Percentiles rank a stretch among this genome's conserved stretches.
Evolutionary conservation across 768 basidiomycete species (phyloP).

Genomic region (Leccinum rimulosum): DNA sequence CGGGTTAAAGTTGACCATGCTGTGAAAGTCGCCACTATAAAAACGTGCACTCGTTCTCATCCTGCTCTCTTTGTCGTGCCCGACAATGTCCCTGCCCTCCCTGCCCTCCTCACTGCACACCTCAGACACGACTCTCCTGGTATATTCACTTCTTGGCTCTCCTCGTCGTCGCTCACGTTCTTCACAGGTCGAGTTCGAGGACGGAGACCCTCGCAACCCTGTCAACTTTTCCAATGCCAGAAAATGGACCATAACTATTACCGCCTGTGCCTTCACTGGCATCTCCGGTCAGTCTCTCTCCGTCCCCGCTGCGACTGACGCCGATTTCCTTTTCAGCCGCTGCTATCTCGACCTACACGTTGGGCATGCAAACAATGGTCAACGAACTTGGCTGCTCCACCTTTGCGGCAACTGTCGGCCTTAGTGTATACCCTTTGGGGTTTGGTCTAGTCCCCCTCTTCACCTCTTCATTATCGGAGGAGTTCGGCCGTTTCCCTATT

Average conservation of each 20-base stretch:
- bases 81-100: slow-evolving; percentile 12
- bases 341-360: slow-evolving; percentile 48
- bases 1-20: slow-evolving; percentile 14
- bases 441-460: slow-evolving; percentile 64
- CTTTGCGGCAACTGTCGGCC: slow-evolving; percentile 46
- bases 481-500: slow-evolving; percentile 63
- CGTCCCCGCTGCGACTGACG: neutral
- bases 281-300: slow-evolving; percentile 26
- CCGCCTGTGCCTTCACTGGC: slow-evolving; percentile 34
- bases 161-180: slow-evolving; percentile 2
- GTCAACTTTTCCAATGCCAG: slow-evolving; percentile 33
- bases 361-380: slow-evolving; percentile 59
- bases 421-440: slow-evolving; percentile 55
- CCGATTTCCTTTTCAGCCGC: slow-evolving; percentile 38
- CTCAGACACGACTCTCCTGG: slow-evolving; percentile 13
- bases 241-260: slow-evolving; percentile 43
- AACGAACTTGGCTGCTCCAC: slow-evolving; percentile 41
- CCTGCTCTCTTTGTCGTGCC: neutral
- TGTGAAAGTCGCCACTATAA: slow-evolving; percentile 11
- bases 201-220: slow-evolving; percentile 41
- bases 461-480: slow-evolving; percentile 69
- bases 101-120: slow-evolving; percentile 18
- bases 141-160: neutral
- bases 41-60: neutral
- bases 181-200: slow-evolving; percentile 40